Percentiles rank a stretch among this genome's conserved stretches.
Evolutionary conservation across 176 grass and related monocot genomes (phyloP).

Genomic region (Eleusine indica): DNA sequence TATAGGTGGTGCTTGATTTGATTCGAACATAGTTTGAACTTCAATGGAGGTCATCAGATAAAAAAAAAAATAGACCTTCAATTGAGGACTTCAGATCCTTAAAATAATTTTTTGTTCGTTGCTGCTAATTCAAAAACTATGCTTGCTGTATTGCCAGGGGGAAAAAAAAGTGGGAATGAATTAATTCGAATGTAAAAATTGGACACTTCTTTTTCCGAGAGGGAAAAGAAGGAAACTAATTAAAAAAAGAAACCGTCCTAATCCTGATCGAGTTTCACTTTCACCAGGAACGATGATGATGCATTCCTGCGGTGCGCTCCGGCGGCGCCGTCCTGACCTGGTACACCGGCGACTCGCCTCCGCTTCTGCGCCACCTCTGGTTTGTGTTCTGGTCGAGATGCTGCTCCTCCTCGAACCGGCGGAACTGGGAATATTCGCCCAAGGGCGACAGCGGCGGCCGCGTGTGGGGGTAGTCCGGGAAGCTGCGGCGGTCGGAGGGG

Average conservation of each 20-base stretch:
- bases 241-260: not conserved
- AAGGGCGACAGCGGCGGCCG: constrained; percentile 17
- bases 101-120: too few relatives aligned
- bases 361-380: constrained; percentile 33
- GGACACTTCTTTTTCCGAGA: not conserved
- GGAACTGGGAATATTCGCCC: not conserved
- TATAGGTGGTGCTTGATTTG: too few relatives aligned
- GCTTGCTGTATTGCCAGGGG: too few relatives aligned
- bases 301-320: not conserved
- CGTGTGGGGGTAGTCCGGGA: constrained; percentile 61
- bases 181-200: not conserved
- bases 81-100: too few relatives aligned
- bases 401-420: constrained; percentile 8
- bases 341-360: constrained; percentile 63
- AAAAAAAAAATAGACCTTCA: too few relatives aligned
- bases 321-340: constrained; percentile 43
- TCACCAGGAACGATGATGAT: constrained; percentile 23
- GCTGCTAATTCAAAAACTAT: not conserved
- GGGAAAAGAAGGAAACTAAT: not conserved
- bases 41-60: too few relatives aligned
- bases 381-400: not conserved
- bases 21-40: too few relatives aligned
- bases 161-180: not conserved
- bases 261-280: too few relatives aligned
- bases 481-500: constrained; percentile 44